phyloP scores from a whole-genome alignment of 2,329 filamentous ascomycete genomes.

The Pseudogymnoascus sp. region DNA sequence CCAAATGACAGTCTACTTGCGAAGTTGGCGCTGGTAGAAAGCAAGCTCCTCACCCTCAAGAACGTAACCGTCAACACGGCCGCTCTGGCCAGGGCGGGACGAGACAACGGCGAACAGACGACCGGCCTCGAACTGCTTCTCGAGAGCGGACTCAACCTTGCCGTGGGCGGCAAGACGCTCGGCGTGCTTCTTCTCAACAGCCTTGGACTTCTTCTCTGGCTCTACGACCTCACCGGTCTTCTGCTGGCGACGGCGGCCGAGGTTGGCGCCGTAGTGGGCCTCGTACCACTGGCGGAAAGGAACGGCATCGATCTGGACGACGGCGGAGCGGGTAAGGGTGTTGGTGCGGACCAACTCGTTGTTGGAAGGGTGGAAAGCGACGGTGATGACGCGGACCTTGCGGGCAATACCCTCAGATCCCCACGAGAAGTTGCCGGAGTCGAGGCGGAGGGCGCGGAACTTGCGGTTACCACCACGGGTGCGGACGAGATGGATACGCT shows the following conservation, averaged over 20 bases:
- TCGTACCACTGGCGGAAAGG: slow-evolving; percentile 99
- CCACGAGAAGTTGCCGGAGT: slow-evolving; percentile 99
- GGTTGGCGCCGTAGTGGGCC: slow-evolving; percentile 89
- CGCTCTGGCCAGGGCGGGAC: slow-evolving; percentile 92
- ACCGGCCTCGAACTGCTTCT: slow-evolving; percentile 99
- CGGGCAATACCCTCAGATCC: slow-evolving; percentile 94
- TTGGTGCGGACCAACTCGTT: slow-evolving; percentile 99
- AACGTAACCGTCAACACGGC: slow-evolving; percentile 94
- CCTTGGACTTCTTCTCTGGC: slow-evolving; percentile 87
- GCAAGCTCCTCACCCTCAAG: slow-evolving; percentile 98
- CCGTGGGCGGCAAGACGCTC: slow-evolving; percentile 72
- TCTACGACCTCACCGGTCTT: slow-evolving; percentile 44
- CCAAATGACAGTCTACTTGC: slow-evolving; percentile 66
- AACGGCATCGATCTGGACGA: slow-evolving; percentile 97
- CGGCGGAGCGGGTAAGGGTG: slow-evolving; percentile 97
- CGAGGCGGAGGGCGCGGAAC: slow-evolving; percentile 97
- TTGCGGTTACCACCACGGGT: slow-evolving; percentile 99
- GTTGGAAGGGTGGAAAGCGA: slow-evolving; percentile 99
- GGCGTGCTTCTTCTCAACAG: slow-evolving; percentile 93
- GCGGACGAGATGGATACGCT: slow-evolving; percentile 94
- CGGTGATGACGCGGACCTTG: slow-evolving; percentile 98
- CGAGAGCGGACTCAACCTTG: slow-evolving; percentile 87
- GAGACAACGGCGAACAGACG: slow-evolving; percentile 91
- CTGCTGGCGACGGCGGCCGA: slow-evolving; percentile 88
- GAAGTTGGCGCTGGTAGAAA: slow-evolving; percentile 99